phyloP scores from a whole-genome alignment of 257 asterid genomes.

The Scutellaria galericulata region DNA sequence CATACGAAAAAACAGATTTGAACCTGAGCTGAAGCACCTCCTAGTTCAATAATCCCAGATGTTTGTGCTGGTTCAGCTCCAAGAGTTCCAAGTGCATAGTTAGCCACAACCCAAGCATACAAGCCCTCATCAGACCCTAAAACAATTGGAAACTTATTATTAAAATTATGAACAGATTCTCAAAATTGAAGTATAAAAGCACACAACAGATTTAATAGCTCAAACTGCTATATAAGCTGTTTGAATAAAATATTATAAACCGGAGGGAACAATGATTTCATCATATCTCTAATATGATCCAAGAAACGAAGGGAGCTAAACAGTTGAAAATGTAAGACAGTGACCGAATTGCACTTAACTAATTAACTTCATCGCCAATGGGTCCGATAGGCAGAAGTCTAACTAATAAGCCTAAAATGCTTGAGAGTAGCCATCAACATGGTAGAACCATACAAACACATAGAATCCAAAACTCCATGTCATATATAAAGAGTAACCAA shows the following conservation, averaged over 20 bases:
- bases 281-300: background rate
- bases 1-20: conserved; percentile 29
- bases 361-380: background rate
- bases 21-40: conserved; percentile 99
- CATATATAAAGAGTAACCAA: conserved; percentile 4
- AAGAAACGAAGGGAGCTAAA: background rate
- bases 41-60: conserved; percentile 96
- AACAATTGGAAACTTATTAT: conserved; percentile 23
- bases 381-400: background rate
- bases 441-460: background rate
- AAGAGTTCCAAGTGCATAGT: conserved; percentile 92
- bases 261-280: background rate
- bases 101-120: conserved; percentile 98
- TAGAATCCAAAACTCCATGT: conserved; percentile 11
- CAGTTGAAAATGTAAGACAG: background rate
- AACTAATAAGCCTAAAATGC: background rate
- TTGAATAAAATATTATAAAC: background rate
- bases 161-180: conserved; percentile 14
- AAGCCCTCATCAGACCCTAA: conserved; percentile 97
- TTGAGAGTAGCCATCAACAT: background rate
- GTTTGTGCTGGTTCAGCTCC: conserved; percentile 86
- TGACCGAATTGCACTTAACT: background rate
- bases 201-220: background rate
- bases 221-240: conserved; percentile 20
- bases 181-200: background rate